phyloP scores from a whole-genome alignment of 108 stramenopile species.

The Cyclotella baltica region DNA sequence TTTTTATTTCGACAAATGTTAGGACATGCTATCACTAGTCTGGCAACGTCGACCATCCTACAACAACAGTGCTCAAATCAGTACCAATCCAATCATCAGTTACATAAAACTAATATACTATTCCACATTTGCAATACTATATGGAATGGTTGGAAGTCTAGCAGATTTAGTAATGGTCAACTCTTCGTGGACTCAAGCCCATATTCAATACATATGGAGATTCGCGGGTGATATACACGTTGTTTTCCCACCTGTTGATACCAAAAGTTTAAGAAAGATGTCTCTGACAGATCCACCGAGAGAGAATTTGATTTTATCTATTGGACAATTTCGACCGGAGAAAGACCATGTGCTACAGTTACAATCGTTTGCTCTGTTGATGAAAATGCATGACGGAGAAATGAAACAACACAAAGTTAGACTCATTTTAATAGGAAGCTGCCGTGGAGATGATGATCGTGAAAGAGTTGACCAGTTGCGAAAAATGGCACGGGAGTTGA shows the following conservation, averaged over 20 bases:
- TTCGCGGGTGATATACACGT: conserved; percentile 57
- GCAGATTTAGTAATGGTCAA: conserved; percentile 93
- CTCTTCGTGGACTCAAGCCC: conserved; percentile 94
- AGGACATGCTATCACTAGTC: conserved; percentile 94
- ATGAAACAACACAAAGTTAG: conserved; percentile 44
- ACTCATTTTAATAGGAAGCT: conserved; percentile 94
- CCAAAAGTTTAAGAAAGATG: conserved; percentile 53
- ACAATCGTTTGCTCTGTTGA: conserved; percentile 58
- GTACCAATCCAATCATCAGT: conserved; percentile 61
- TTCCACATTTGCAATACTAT: conserved; percentile 80
- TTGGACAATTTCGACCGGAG: conserved; percentile 99
- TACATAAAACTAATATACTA: conserved; percentile 92
- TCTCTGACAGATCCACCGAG: conserved; percentile 32
- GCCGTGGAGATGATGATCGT: conserved; percentile 88
- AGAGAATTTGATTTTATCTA: conserved; percentile 78
- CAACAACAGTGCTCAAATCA: conserved; percentile 74
- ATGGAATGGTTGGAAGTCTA: conserved; percentile 83
- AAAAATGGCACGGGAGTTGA: conserved; percentile 61
- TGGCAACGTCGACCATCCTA: conserved; percentile 83
- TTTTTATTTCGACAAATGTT: not conserved
- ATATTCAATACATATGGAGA: conserved; percentile 83
- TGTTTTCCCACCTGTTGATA: conserved; percentile 94
- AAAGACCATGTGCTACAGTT: conserved; percentile 96
- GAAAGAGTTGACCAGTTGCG: conserved; percentile 71
- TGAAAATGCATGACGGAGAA: conserved; percentile 20